Conservation (phyloP, 257 asterid genomes). For the Jasminum sambac region DNA sequence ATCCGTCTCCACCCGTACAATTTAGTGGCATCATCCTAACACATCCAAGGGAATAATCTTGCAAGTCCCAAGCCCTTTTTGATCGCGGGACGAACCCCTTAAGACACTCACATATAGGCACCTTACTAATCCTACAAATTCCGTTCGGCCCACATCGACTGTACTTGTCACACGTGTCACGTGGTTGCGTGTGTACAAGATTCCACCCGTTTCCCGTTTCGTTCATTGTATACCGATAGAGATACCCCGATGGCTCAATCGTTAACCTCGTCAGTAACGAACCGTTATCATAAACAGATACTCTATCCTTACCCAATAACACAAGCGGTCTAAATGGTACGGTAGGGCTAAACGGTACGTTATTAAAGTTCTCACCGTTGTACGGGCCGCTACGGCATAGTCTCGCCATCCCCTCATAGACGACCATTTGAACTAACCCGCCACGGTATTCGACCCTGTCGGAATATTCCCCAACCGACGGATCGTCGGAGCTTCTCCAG, state of each 20-base stretch:
- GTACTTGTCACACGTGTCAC: slow-evolving; percentile 28
- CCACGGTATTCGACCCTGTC: slow-evolving; percentile 22
- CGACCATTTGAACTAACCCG: slow-evolving; percentile 27
- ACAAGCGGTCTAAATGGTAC: not conserved
- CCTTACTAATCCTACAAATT: slow-evolving; percentile 21
- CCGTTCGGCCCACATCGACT: slow-evolving; percentile 36
- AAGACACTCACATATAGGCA: slow-evolving; percentile 26
- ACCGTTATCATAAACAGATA: slow-evolving; percentile 8
- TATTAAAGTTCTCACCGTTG: slow-evolving; percentile 34
- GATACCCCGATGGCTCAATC: slow-evolving; percentile 17
- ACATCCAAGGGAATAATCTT: slow-evolving; percentile 38
- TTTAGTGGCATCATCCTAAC: slow-evolving; percentile 1
- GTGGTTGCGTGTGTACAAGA: not conserved
- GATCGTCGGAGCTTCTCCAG: slow-evolving; percentile 42
- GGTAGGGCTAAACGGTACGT: slow-evolving; percentile 9
- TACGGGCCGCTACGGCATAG: slow-evolving; percentile 29
- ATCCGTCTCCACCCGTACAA: not conserved
- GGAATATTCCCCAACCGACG: slow-evolving; percentile 37
- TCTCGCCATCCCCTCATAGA: not conserved
- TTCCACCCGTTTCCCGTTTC: slow-evolving; percentile 26
- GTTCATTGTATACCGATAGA: slow-evolving; percentile 20
- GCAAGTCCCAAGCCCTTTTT: slow-evolving; percentile 28
- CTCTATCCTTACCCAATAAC: slow-evolving; percentile 8
- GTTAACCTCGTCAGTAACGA: slow-evolving; percentile 11
- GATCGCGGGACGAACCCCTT: slow-evolving; percentile 24